A percentile compares a stretch with the other conserved stretches of the same genome.
Conservation (phyloP, 208 protist genomes). For the Acanthamoeba castellanii region DNA sequence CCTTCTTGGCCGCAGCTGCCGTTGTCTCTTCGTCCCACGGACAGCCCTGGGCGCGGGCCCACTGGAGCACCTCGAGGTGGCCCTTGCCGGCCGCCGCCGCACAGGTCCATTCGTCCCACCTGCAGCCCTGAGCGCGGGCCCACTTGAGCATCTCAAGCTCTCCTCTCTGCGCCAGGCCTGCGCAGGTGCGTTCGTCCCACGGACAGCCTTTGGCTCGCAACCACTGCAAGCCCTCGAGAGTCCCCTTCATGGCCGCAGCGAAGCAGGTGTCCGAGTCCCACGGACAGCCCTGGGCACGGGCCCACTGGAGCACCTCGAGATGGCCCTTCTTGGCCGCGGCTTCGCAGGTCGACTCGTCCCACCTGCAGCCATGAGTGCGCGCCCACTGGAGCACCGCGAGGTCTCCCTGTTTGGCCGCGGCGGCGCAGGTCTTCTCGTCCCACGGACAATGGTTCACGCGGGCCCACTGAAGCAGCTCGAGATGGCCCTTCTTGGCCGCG, state of each 20-base stretch:
- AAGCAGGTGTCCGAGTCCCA: not conserved
- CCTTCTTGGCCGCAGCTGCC: not conserved
- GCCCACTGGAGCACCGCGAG: not conserved
- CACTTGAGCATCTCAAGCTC: slow-evolving; percentile 5
- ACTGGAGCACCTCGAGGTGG: not conserved
- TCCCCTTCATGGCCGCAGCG: not conserved
- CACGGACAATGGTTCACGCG: not conserved
- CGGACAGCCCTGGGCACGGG: not conserved
- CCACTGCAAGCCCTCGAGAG: not conserved
- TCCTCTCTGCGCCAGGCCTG: not conserved
- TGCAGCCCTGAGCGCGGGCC: not conserved
- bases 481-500: not conserved
- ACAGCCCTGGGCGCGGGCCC: not conserved
- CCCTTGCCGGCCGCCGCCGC: not conserved
- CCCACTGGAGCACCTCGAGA: not conserved
- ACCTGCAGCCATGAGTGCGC: not conserved
- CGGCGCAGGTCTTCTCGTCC: not conserved
- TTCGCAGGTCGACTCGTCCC: not conserved
- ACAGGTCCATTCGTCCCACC: not conserved
- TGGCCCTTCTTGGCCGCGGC: not conserved
- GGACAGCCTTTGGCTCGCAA: not conserved
- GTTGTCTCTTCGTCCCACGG: not conserved
- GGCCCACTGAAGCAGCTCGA: not conserved
- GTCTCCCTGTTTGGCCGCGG: not conserved
- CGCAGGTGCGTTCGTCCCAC: not conserved